A percentile compares a stretch with the other conserved stretches of the same genome.
Evolutionary conservation across 768 basidiomycete species (phyloP).

Genomic region (Boletus reticulatus): DNA sequence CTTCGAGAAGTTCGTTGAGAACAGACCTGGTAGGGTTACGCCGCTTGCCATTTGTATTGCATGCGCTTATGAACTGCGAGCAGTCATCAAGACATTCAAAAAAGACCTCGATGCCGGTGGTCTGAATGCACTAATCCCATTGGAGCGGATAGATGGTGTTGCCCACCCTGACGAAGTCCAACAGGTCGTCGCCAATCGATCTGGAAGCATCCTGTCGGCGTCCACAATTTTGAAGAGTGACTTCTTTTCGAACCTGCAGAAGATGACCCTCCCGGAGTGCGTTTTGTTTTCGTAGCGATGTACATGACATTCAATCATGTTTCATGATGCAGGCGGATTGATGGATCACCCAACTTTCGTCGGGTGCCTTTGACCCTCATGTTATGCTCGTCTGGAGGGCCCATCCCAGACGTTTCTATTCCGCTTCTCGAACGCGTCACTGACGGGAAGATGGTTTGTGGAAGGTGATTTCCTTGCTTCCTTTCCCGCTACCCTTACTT

Average conservation of each 20-base stretch:
- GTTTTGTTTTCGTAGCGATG: constrained; percentile 19
- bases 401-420: constrained; percentile 30
- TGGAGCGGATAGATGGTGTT: constrained; percentile 72
- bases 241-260: constrained; percentile 92
- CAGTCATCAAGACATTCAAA: constrained; percentile 94
- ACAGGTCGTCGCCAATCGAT: constrained; percentile 78
- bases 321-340: constrained; percentile 61
- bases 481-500: constrained; percentile 22
- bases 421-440: constrained; percentile 36
- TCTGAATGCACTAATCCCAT: constrained; percentile 73
- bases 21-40: constrained; percentile 65
- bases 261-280: constrained; percentile 93
- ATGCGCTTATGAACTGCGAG: background rate
- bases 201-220: constrained; percentile 84
- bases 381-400: constrained; percentile 22
- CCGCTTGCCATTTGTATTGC: background rate
- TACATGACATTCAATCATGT: constrained; percentile 1
- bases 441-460: constrained; percentile 67
- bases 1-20: constrained; percentile 80
- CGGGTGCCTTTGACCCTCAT: constrained; percentile 63
- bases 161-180: constrained; percentile 91
- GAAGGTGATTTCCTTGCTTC: constrained; percentile 49
- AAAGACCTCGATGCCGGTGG: constrained; percentile 84
- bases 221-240: constrained; percentile 95
- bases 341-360: constrained; percentile 94